Base-by-base conservation (phyloP, 345 rosid species). In the Salix dunnii region DNA sequence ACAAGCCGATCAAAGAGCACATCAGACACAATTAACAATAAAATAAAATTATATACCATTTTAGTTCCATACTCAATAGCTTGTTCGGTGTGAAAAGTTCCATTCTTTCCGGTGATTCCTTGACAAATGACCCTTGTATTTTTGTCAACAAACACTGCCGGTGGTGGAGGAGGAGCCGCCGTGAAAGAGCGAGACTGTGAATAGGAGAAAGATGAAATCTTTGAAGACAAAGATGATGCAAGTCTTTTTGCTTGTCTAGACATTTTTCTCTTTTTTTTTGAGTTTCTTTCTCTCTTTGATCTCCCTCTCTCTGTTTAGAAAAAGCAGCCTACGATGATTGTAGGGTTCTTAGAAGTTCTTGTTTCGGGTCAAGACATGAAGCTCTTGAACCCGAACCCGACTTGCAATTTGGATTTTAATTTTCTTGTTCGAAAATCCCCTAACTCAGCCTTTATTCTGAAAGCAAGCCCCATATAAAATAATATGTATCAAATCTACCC, bases 21-120 rank as follows among this genome's bases (percentile, higher is more conserved):
- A 62, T 27, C 28, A 38, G 16, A 43, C 36, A 12, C 42, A 30
- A 27, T n/a, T 42, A 4, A 13, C 3, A n/a, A 14, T 13, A 33
- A 7, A 5, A 53, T 23, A 23, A 5, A 30, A 0, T 23, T 61
- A 74, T 5, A 6, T 84, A 91, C 99, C 97, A 96, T 94, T 81
- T 96, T 92, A 66, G 99, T 94, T 87, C 97, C 99, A 73, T 94
- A 92, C 75, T 96, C 98, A 66, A 94, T 94, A 85, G 98, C 99
- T 82, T 92, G 97, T 60, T 93, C 98, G 51, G 99, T 91, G 88
- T 94, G 97, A 80, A 94, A 94, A 33, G 97, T 94, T 7, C 97
- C 98, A 72, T 91, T 93, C 81, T 91, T 94, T 1, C 99, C 98
- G 28, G 98, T 96, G 84, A 96, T 92, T 12, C 99, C 99, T 80